Evolutionary conservation across 805 yeast species (phyloP).

Genomic region (Pichia heedii): DNA sequence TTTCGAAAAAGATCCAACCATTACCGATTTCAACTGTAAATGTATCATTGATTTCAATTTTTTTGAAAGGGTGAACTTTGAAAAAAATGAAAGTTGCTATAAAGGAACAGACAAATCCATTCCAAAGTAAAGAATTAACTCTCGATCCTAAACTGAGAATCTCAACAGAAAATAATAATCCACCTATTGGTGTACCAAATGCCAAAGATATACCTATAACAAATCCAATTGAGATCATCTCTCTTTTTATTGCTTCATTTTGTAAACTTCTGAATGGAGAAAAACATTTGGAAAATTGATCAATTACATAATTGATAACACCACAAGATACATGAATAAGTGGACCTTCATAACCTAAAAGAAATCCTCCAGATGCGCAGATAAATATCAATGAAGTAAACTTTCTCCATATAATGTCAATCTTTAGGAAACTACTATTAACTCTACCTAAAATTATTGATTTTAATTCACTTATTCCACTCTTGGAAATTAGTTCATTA

Average conservation of each 20-base stretch:
- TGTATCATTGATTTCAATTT: conserved; percentile 32
- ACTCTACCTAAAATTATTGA: conserved; percentile 59
- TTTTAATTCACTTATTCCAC: conserved; percentile 73
- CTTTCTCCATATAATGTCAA: conserved; percentile 45
- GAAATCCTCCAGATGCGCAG: conserved; percentile 60
- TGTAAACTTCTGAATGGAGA: conserved; percentile 8
- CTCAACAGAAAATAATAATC: conserved; percentile 71
- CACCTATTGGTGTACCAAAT: conserved; percentile 82
- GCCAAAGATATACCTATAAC: conserved; percentile 84
- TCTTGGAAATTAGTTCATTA: conserved; percentile 34
- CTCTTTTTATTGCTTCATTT: conserved; percentile 57
- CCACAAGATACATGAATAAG: conserved; percentile 71
- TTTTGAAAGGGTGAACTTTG: conserved; percentile 40
- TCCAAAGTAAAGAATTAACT: conserved; percentile 68
- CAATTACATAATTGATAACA: conserved; percentile 34
- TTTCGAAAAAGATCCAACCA: conserved; percentile 64
- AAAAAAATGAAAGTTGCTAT: conserved; percentile 56
- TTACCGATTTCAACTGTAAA: conserved; percentile 61
- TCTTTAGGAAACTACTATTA: conserved; percentile 42
- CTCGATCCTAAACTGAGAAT: conserved; percentile 55
- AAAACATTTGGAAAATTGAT: conserved; percentile 18
- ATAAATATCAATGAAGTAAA: conserved; percentile 51
- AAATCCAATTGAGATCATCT: conserved; percentile 61
- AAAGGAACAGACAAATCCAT: conserved; percentile 72
- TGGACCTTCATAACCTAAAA: conserved; percentile 87